Evolutionary conservation across 306 rosid genomes (phyloP).

Genomic region (Inga oerstediana): DNA sequence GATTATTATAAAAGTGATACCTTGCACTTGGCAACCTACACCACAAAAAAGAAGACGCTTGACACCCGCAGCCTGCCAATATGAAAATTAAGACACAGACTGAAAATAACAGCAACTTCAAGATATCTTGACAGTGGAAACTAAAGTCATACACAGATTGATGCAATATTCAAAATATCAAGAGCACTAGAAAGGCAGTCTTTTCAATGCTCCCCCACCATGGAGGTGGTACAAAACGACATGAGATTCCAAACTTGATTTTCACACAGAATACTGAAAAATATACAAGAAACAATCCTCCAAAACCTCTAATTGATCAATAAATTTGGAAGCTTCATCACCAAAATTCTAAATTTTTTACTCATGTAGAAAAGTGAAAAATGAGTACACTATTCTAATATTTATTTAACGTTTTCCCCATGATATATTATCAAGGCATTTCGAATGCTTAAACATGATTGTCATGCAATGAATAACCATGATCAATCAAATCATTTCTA

Average conservation of each 20-base stretch:
- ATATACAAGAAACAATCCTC: background rate
- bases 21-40: conserved; percentile 99
- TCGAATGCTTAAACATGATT: background rate
- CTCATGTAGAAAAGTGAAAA: background rate
- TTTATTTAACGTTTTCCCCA: background rate
- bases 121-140: background rate
- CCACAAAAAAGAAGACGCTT: conserved; percentile 99
- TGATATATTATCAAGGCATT: background rate
- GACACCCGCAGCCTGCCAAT: conserved; percentile 86
- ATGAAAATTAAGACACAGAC: conserved; percentile 25
- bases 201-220: conserved; percentile 3
- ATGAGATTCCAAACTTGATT: background rate
- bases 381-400: background rate
- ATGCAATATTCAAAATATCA: background rate
- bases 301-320: background rate
- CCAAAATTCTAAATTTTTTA: background rate
- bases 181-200: conserved; percentile 3
- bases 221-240: background rate
- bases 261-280: background rate
- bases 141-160: background rate
- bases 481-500: background rate
- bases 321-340: background rate
- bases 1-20: conserved; percentile 45
- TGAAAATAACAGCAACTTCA: conserved; percentile 10
- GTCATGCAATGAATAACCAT: background rate